Evolutionary conservation across 2,329 filamentous ascomycete genomes (phyloP).

Genomic region (Sclerotinia spermophila): DNA sequence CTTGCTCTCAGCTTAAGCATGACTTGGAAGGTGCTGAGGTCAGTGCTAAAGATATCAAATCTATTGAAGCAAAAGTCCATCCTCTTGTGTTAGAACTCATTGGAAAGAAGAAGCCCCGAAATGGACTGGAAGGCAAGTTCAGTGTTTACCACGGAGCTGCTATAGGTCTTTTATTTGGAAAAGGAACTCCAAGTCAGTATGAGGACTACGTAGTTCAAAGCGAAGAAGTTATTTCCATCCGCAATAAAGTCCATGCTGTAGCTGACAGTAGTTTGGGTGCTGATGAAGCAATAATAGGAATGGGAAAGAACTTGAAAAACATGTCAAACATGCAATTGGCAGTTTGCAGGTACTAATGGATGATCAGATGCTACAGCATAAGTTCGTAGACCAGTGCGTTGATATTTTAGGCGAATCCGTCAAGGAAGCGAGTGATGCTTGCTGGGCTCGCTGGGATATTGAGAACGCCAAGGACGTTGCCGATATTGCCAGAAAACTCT

Average conservation of each 20-base stretch:
- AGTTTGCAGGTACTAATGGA: conserved; percentile 48
- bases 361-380: conserved; percentile 44
- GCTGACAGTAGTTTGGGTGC: conserved; percentile 41
- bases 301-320: conserved; percentile 41
- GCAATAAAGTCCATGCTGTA: conserved; percentile 45
- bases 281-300: conserved; percentile 43
- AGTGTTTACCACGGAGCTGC: conserved; percentile 53
- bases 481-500: conserved; percentile 15
- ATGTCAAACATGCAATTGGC: conserved; percentile 49
- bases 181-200: conserved; percentile 50
- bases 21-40: conserved; percentile 38
- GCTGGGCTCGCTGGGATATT: conserved; percentile 38
- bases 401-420: conserved; percentile 42
- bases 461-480: conserved; percentile 36
- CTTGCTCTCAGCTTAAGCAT: conserved; percentile 45
- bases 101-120: conserved; percentile 46
- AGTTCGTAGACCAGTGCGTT: conserved; percentile 48
- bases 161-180: conserved; percentile 48
- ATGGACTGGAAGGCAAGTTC: conserved; percentile 52
- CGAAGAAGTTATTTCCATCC: conserved; percentile 40
- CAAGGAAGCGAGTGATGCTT: conserved; percentile 37
- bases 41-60: conserved; percentile 38
- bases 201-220: conserved; percentile 46
- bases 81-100: conserved; percentile 52
- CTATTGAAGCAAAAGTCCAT: conserved; percentile 46